Base-by-base conservation (phyloP, 78 protist species). In the Mantamonas sphyraenae region DNA sequence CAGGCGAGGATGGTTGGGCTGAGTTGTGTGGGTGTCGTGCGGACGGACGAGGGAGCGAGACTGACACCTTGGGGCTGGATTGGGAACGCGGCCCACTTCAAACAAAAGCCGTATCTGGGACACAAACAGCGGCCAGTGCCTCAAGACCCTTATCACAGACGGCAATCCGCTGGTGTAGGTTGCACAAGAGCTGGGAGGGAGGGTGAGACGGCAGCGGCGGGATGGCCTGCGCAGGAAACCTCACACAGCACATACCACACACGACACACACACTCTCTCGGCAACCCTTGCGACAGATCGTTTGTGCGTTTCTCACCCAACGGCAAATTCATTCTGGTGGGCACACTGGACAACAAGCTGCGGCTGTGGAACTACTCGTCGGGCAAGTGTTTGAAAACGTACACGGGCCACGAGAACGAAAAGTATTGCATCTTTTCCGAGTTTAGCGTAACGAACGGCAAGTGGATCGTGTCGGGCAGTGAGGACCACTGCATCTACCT, bases 271-370 rank as follows among this genome's bases (percentile, higher is more conserved):
- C n/a, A n/a, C n/a, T n/a, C n/a, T n/a, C n/a, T n/a, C n/a, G n/a
- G n/a, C n/a, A n/a, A n/a, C n/a, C n/a, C n/a, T n/a, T n/a, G n/a
- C n/a, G n/a, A 19, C 72, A 71, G 84, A 30, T 89, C 90, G 39
- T 76, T 55, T 68, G 92, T 86, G 26, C 76, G 62, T 26, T 92
- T 89, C 66, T 85, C 94, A 34, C 97, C 97, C 35, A 92, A 92
- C 76, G 88, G 91, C 34, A 76, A 77, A 59, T 89, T 61, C 69
- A 69, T 92, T 19, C 79, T 92, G 7, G 90, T 85, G 3, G 82
- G 87, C 40, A 82, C 92, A 50, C 71, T 83, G 9, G 90, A 91
- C 67, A 73, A 33, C 28, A 65, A 50, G 9, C 62, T 89, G 2
- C 67, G 91, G 22, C 56, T 92, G 50, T 92, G 93, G 94, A 69